A percentile compares a stretch with the other conserved stretches of the same genome.
Conservation (phyloP, 2,329 filamentous ascomycete species). For the Beauveria brongniartii region DNA sequence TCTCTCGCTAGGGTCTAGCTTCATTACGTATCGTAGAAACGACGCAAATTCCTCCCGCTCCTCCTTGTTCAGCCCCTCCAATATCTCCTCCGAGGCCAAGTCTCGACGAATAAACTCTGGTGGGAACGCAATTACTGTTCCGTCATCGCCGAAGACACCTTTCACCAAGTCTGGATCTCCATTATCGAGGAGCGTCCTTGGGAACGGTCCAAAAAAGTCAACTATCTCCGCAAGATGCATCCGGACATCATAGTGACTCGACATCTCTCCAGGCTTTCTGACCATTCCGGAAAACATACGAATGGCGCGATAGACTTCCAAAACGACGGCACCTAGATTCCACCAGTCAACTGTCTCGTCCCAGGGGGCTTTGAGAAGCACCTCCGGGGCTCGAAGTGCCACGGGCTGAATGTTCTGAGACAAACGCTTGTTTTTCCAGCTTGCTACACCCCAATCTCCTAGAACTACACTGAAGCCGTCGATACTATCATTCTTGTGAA, state of each 20-base stretch:
- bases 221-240: conserved; percentile 15
- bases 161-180: conserved; percentile 10
- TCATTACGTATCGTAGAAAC: conserved; percentile 15
- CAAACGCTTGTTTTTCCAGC: conserved; percentile 16
- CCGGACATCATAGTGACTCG: conserved; percentile 11
- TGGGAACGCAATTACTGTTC: not conserved
- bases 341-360: conserved; percentile 15
- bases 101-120: not conserved
- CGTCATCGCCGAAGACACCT: conserved; percentile 10
- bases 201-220: conserved; percentile 16
- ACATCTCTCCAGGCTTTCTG: not conserved
- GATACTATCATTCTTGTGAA: conserved; percentile 3
- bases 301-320: conserved; percentile 14
- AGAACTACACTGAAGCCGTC: conserved; percentile 13
- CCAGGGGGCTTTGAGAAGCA: conserved; percentile 18
- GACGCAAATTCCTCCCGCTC: conserved; percentile 12
- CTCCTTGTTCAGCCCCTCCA: conserved; percentile 11
- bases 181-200: conserved; percentile 11
- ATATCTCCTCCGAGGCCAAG: conserved; percentile 9
- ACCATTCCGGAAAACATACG: conserved; percentile 13
- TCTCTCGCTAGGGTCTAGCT: conserved; percentile 13
- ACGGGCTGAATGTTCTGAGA: conserved; percentile 17
- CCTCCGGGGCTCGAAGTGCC: conserved; percentile 18
- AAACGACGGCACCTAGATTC: conserved; percentile 17
- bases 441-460: conserved; percentile 17